These are phyloP conservation scores for Aspergillus transmontanensis DNA, from an alignment of 2,329 filamentous ascomycete genomes.

Conservation along the genomic window DNA sequence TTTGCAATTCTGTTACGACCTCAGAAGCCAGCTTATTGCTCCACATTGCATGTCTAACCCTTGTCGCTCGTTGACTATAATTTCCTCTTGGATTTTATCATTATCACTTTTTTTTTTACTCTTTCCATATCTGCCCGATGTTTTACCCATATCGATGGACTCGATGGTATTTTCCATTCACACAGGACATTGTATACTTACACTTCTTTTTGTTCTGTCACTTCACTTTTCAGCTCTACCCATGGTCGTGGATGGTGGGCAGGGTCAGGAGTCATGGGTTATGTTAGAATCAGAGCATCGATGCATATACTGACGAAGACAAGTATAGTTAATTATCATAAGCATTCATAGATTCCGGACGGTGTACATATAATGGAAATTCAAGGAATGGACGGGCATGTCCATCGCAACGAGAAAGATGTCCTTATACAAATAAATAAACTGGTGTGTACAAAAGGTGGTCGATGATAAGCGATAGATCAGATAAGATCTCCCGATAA, in stretches of 20 bases:
- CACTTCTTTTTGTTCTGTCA: conserved; percentile 9
- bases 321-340: conserved; percentile 3
- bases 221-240: conserved; percentile 1
- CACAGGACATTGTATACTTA: conserved; percentile 21
- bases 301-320: conserved; percentile 16
- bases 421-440: neutral
- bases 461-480: conserved; percentile 2
- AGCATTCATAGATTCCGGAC: neutral
- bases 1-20: conserved; percentile 27
- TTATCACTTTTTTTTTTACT: neutral
- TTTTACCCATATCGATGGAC: conserved; percentile 4
- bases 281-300: conserved; percentile 22
- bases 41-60: conserved; percentile 16
- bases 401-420: neutral
- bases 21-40: conserved; percentile 17
- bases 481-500: conserved; percentile 10
- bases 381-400: neutral
- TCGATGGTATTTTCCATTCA: conserved; percentile 6
- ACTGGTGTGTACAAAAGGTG: neutral
- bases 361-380: conserved; percentile 7
- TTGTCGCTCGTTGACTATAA: conserved; percentile 11
- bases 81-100: conserved; percentile 8
- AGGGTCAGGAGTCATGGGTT: conserved; percentile 10
- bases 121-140: conserved; percentile 1
- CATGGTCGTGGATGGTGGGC: conserved; percentile 2